Conservation (phyloP, 1,284 basidiomycete genomes). For the Cutaneotrichosporon cavernicola region DNA sequence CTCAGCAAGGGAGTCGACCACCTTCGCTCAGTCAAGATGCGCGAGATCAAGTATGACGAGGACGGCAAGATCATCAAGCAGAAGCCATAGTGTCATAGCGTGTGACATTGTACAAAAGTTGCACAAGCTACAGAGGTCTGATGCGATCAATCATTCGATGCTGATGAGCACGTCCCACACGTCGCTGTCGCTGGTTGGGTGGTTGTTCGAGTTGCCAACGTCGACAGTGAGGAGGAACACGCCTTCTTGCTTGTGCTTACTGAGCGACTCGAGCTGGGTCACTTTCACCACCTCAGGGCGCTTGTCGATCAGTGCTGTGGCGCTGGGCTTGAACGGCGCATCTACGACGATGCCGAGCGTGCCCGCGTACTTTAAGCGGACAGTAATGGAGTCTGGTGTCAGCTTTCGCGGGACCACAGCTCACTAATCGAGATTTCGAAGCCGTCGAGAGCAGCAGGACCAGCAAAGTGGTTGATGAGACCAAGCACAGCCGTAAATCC, state of each 20-base stretch:
- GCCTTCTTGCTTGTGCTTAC: background rate
- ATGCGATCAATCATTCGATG: constrained; percentile 2
- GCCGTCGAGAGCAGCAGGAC: constrained; percentile 24
- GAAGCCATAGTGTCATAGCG: constrained; percentile 19
- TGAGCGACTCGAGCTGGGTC: background rate
- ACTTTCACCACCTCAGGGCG: background rate
- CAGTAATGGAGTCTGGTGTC: constrained; percentile 7
- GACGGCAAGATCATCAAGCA: constrained; percentile 23
- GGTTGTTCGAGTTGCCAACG: background rate
- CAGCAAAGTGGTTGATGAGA: constrained; percentile 33
- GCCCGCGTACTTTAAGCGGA: constrained; percentile 9
- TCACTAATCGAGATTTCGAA: background rate
- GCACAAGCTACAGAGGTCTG: background rate
- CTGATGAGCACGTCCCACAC: constrained; percentile 2
- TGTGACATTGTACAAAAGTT: background rate
- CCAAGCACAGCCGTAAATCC: constrained; percentile 29
- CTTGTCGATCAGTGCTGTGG: constrained; percentile 8
- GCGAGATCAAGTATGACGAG: constrained; percentile 37
- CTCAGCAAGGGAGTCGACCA: constrained; percentile 40
- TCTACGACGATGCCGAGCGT: constrained; percentile 8
- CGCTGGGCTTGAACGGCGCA: constrained; percentile 1
- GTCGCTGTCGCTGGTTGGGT: background rate
- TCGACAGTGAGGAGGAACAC: constrained; percentile 8
- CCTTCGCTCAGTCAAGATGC: constrained; percentile 36
- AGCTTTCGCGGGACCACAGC: background rate